Percentiles rank a stretch among this genome's conserved stretches.
phyloP scores from a whole-genome alignment of 2,329 filamentous ascomycete genomes.

The Ceratocystis huliohia region DNA sequence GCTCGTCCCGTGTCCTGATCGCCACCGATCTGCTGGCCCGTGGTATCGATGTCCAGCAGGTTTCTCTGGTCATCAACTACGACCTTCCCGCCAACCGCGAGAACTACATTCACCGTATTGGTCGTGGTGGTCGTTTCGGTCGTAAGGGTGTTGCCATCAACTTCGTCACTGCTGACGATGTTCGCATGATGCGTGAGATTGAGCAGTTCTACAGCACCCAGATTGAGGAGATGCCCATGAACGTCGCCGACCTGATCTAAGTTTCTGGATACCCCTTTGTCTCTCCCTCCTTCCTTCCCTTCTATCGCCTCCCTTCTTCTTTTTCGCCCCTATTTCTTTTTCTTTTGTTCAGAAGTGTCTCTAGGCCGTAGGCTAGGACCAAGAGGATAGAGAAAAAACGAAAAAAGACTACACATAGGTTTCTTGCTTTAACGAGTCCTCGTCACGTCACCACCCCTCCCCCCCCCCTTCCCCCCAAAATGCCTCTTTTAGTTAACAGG shows the following conservation, averaged over 20 bases:
- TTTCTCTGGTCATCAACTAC: conserved; percentile 99
- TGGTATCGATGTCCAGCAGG: conserved; percentile 99
- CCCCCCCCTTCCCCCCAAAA: conserved; percentile 6
- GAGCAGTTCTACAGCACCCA: conserved; percentile 99
- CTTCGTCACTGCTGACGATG: conserved; percentile 98
- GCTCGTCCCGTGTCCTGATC: conserved; percentile 95
- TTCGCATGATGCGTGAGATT: conserved; percentile 99
- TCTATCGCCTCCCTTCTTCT: background rate
- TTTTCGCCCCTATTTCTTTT: conserved; percentile 15
- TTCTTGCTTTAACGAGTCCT: conserved; percentile 8
- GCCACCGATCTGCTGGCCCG: conserved; percentile 94
- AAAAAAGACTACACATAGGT: conserved; percentile 7
- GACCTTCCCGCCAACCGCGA: conserved; percentile 97
- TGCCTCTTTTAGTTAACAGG: conserved; percentile 15
- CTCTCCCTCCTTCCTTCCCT: background rate
- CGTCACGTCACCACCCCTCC: background rate
- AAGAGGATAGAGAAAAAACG: background rate
- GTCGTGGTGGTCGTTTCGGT: conserved; percentile 98
- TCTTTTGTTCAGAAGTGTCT: conserved; percentile 1
- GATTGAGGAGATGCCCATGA: conserved; percentile 99
- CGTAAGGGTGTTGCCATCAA: conserved; percentile 99
- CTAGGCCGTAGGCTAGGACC: background rate
- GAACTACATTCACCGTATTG: conserved; percentile 99
- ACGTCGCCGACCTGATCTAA: conserved; percentile 66
- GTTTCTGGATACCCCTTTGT: conserved; percentile 18